phyloP scores from a whole-genome alignment of 2,329 filamentous ascomycete species.

The Arachnomyces sp. region DNA sequence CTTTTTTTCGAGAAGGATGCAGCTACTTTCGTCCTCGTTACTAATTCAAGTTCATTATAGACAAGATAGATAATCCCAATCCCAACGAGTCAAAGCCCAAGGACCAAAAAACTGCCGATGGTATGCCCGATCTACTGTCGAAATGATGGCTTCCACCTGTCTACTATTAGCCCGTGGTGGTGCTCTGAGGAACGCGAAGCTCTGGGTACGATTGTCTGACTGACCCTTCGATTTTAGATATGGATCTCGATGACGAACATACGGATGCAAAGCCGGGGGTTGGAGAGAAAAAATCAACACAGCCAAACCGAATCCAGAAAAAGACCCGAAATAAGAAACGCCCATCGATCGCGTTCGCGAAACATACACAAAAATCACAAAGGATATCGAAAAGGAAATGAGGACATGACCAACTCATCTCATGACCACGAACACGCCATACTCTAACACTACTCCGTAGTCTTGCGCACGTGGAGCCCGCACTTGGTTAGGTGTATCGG shows the following conservation, averaged over 20 bases:
- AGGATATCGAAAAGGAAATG: constrained; percentile 27
- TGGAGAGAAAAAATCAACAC: constrained; percentile 12
- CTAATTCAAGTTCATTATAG: constrained; percentile 5
- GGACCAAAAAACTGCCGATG: constrained; percentile 19
- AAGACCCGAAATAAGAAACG: constrained; percentile 28
- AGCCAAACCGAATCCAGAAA: constrained; percentile 31
- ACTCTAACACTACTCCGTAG: no score
- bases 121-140: not conserved
- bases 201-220: not conserved
- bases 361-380: constrained; percentile 24
- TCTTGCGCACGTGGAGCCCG: no score
- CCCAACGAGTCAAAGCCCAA: constrained; percentile 9
- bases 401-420: not conserved
- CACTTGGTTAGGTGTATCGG: no score
- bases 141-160: no score
- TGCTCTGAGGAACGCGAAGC: no score
- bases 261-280: constrained; percentile 16
- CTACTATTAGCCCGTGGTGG: no score
- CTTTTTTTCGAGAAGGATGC: constrained; percentile 6
- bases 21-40: constrained; percentile 3
- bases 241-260: constrained; percentile 31
- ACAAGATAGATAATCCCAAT: constrained; percentile 12
- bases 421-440: no score
- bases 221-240: constrained; percentile 22
- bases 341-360: constrained; percentile 32